Evolutionary conservation across 192 early-diverging fungal species (phyloP).

Genomic region (Podila horticola): DNA sequence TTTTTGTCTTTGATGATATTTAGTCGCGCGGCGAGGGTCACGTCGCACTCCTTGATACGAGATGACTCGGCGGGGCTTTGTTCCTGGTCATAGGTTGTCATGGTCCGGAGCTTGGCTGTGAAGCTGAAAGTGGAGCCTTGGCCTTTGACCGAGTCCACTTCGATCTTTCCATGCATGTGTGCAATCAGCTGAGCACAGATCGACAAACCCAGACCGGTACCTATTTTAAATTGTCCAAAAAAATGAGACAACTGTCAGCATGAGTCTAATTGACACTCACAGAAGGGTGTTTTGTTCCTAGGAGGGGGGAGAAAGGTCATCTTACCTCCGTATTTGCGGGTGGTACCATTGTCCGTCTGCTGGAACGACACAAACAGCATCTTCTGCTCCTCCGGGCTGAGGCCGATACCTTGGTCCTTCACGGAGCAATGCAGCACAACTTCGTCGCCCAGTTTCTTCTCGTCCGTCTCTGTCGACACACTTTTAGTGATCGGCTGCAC

Average conservation of each 20-base stretch:
- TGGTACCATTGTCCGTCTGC: constrained; percentile 47
- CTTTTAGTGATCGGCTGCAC: background rate
- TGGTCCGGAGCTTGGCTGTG: constrained; percentile 29
- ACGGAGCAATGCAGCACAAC: constrained; percentile 32
- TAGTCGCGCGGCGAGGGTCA: constrained; percentile 4
- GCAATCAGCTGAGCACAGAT: constrained; percentile 56
- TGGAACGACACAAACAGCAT: constrained; percentile 51
- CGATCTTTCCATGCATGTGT: constrained; percentile 54
- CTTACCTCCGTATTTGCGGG: constrained; percentile 49
- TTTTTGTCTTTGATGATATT: constrained; percentile 12
- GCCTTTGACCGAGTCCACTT: constrained; percentile 48
- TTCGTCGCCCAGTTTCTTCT: constrained; percentile 32
- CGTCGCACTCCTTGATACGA: constrained; percentile 13
- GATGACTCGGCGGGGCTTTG: constrained; percentile 25
- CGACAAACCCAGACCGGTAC: constrained; percentile 57
- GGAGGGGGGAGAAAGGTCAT: too few relatives aligned
- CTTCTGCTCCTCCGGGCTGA: constrained; percentile 48
- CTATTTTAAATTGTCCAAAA: background rate
- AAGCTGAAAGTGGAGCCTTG: constrained; percentile 55
- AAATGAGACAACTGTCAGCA: background rate
- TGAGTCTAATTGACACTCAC: background rate
- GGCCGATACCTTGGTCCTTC: constrained; percentile 39
- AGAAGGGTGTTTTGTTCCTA: background rate
- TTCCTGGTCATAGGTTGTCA: constrained; percentile 23
- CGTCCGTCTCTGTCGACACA: background rate